phyloP scores from a whole-genome alignment of 805 yeast genomes.

The Sugiyamaella qingdaonensis region DNA sequence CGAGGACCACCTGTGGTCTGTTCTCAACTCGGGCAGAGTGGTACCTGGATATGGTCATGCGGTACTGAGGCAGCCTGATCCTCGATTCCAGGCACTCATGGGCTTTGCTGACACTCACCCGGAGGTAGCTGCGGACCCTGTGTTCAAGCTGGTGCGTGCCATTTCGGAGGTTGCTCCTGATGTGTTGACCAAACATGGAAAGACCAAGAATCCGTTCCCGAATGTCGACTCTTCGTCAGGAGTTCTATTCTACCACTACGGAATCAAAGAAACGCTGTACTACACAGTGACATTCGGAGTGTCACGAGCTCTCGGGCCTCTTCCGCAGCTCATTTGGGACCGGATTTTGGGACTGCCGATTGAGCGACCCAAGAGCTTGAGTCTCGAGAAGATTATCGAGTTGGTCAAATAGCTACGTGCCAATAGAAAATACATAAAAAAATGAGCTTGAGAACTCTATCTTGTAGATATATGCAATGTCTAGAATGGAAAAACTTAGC shows the following conservation, averaged over 20 bases:
- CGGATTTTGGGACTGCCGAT: conserved; percentile 72
- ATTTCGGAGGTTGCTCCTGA: conserved; percentile 69
- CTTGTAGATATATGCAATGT: too few relatives aligned
- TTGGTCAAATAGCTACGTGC: conserved; percentile 11
- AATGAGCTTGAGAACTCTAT: too few relatives aligned
- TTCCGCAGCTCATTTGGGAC: conserved; percentile 77
- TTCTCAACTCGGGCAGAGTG: conserved; percentile 69
- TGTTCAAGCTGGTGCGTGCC: conserved; percentile 62
- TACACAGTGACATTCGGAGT: conserved; percentile 82
- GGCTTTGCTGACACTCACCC: conserved; percentile 55
- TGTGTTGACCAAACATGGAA: conserved; percentile 72
- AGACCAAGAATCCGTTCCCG: conserved; percentile 83
- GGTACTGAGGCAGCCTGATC: conserved; percentile 77
- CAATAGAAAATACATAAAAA: too few relatives aligned
- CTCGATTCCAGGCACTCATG: conserved; percentile 71
- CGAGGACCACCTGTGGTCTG: conserved; percentile 64
- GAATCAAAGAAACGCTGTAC: conserved; percentile 66
- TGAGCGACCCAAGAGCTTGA: conserved; percentile 69
- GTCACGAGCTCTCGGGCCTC: conserved; percentile 73
- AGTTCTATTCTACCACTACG: conserved; percentile 74
- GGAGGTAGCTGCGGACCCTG: conserved; percentile 55
- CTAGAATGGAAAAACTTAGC: too few relatives aligned
- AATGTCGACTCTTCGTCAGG: conserved; percentile 81
- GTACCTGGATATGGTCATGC: conserved; percentile 91
- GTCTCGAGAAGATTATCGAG: conserved; percentile 38